Evolutionary conservation across 495 filamentous ascomycete genomes (phyloP).

Genomic region (Talaromyces nanjingensis): DNA sequence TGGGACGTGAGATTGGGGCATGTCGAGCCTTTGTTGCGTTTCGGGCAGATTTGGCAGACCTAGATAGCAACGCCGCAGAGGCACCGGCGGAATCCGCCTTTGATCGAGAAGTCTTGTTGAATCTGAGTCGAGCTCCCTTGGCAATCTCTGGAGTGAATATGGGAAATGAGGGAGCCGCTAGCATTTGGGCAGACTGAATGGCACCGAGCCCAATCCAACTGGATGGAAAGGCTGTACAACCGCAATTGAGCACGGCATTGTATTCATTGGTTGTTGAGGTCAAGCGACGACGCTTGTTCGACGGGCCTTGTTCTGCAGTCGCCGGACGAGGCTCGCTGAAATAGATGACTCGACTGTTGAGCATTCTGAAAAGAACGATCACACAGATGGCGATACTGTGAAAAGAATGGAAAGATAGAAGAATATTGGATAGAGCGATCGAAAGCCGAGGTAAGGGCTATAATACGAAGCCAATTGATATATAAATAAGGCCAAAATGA

Average conservation of each 20-base stretch:
- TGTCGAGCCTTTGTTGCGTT: not conserved
- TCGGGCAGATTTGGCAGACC: not conserved
- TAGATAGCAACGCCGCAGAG: not conserved
- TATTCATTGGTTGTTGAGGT: not conserved
- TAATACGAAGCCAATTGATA: not conserved
- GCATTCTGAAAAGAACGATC: not conserved
- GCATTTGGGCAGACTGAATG: conserved; percentile 4
- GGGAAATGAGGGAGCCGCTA: conserved; percentile 3
- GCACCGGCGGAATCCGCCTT: not conserved
- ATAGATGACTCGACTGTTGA: not conserved
- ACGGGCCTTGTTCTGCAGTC: not conserved
- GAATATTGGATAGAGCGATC: not conserved
- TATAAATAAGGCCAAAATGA: conserved; percentile 2
- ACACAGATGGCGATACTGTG: not conserved
- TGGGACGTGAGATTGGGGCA: not conserved
- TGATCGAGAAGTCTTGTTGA: not conserved
- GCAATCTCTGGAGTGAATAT: not conserved
- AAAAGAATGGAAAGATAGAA: not conserved
- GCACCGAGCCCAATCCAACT: not conserved
- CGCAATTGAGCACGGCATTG: not conserved
- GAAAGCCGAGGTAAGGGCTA: not conserved
- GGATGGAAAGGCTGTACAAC: not conserved
- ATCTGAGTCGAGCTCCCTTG: not conserved
- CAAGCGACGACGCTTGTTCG: conserved; percentile 1
- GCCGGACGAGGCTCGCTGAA: not conserved